A percentile compares a stretch with the other conserved stretches of the same genome.
Evolutionary conservation across 768 basidiomycete genomes (phyloP).

Genomic region (Neoboletus brunneissimus): DNA sequence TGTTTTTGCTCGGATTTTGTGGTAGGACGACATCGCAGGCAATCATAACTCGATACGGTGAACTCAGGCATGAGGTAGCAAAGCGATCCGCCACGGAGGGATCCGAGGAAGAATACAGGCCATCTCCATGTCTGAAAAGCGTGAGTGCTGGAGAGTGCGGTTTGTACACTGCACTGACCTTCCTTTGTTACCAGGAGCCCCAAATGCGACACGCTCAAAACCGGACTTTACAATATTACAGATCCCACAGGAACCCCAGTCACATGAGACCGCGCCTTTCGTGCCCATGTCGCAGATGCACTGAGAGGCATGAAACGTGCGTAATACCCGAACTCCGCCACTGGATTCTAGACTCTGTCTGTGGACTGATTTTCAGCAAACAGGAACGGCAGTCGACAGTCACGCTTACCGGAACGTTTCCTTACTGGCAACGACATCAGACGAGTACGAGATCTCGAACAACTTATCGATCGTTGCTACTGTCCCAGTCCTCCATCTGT

Average conservation of each 20-base stretch:
- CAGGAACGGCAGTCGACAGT: background rate
- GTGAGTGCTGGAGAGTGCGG: background rate
- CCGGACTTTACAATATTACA: constrained; percentile 57
- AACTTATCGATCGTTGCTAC: constrained; percentile 50
- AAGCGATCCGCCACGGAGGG: constrained; percentile 54
- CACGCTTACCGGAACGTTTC: constrained; percentile 46
- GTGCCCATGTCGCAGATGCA: constrained; percentile 68
- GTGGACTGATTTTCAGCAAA: constrained; percentile 2
- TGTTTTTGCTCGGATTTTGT: constrained; percentile 24
- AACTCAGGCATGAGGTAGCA: constrained; percentile 65
- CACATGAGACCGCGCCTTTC: constrained; percentile 49
- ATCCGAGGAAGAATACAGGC: constrained; percentile 61
- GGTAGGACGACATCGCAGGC: constrained; percentile 53
- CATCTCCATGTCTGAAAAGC: constrained; percentile 51
- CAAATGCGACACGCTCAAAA: constrained; percentile 59
- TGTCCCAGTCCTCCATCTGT: constrained; percentile 32
- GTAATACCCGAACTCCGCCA: constrained; percentile 43
- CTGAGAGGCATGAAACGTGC: constrained; percentile 61
- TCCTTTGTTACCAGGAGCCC: constrained; percentile 48
- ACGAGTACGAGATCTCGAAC: constrained; percentile 47
- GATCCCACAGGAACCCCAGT: constrained; percentile 62
- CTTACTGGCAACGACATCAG: constrained; percentile 35
- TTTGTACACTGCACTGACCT: constrained; percentile 38
- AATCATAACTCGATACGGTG: constrained; percentile 65
- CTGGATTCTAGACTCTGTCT: constrained; percentile 36